Percentiles rank a stretch among this genome's conserved stretches.
These are phyloP conservation scores for Leishmania turanica DNA, from an alignment of 208 protist genomes.

Conservation along the genomic window DNA sequence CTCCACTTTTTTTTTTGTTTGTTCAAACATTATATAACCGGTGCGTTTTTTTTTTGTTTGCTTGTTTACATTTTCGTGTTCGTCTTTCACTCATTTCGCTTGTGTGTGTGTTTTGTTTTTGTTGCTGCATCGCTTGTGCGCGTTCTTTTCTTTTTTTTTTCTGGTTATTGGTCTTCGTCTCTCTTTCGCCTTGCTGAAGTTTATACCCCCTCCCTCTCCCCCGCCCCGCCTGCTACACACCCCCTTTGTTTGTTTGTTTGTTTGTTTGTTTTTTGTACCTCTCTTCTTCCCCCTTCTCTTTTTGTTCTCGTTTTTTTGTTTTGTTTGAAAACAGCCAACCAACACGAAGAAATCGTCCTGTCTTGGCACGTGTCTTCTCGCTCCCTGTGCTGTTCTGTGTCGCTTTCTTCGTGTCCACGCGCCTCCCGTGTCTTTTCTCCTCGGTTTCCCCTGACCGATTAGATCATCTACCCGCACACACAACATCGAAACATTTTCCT, in stretches of 20 bases:
- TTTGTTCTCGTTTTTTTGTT: not conserved
- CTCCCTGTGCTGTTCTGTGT: not conserved
- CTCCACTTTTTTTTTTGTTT: too few species aligned
- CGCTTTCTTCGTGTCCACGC: not conserved
- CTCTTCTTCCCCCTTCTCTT: not conserved
- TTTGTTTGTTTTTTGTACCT: not conserved
- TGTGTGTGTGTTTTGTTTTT: too few species aligned
- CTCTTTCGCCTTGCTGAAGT: not conserved
- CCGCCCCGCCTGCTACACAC: too few species aligned
- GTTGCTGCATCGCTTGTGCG: too few species aligned
- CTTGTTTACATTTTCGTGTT: too few species aligned
- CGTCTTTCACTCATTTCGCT: too few species aligned
- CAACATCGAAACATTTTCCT: not conserved
- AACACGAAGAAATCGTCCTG: too few species aligned
- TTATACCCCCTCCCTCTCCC: too few species aligned
- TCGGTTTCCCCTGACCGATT: not conserved
- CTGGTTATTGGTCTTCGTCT: not conserved
- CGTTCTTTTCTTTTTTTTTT: too few species aligned
- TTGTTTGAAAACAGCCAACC: too few species aligned
- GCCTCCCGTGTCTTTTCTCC: not conserved
- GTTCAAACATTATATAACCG: too few species aligned
- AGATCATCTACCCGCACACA: not conserved
- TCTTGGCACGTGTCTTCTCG: not conserved
- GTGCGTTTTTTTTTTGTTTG: too few species aligned
- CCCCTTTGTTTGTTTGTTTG: not conserved